Evolutionary conservation across 108 stramenopile species (phyloP), one percentile per base, ranked within the genome.

Genomic region (Fistulifera pelliculosa): DNA sequence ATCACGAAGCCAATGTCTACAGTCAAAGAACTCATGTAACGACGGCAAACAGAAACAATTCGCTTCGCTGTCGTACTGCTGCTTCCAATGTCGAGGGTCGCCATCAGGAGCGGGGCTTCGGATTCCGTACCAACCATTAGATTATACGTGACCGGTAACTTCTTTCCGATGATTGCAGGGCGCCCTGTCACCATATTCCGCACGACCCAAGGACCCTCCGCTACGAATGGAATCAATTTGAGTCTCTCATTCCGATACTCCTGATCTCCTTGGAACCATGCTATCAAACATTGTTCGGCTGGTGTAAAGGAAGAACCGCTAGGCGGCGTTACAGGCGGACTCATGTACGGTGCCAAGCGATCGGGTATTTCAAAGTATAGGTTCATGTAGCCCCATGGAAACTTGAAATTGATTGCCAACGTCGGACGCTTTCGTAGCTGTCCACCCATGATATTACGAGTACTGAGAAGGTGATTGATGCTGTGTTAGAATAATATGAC

Each of bases 1-100:
- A 90, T 66, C 41, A 90, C 84, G 69, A 85, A 90, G 0, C 87
- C 93, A 48, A 94, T 75, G 56, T 94, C 93, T 27, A 88, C 76
- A 8, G 83, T 80, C 62, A 94, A 64, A 3, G 68, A 47, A 56
- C 81, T 81, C 63, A 85, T 80, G 58, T 84, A 83, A 22, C 85
- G 79, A 45, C 81, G 68, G 40, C 80, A 83, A 2, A 94, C 78
- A 17, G 75, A 72, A 15, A 94, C 73, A 61, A 90, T 89, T 12
- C 68, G 64, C 38, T 69, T 70, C 56, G 82, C 63, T 62, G 80
- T 54, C 69, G 77, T 16, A 58, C 77, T 31, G 64, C 67, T 51
- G 59, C 61, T 54, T 45, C 79, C 57, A 86, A 94, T 83, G 63
- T 90, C 93, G 68, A 89, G 66, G 39, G 84, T 78, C 23, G 78